phyloP scores from a whole-genome alignment of 1,139 yeast species.

The Suhomyces chickasaworum region DNA sequence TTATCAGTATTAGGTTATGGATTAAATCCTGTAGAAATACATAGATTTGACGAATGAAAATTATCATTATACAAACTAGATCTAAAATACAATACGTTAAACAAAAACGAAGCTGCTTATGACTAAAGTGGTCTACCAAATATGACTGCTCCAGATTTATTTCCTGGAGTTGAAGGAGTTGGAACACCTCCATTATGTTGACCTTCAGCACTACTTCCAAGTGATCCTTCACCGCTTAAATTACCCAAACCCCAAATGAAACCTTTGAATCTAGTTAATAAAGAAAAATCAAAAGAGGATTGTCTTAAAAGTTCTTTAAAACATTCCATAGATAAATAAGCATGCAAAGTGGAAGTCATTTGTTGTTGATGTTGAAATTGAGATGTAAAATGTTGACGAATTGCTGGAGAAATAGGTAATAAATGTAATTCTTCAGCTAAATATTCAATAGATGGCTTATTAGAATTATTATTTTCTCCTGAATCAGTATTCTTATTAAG shows the following conservation, averaged over 20 bases:
- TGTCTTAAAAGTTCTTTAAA: constrained; percentile 56
- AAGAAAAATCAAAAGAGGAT: constrained; percentile 39
- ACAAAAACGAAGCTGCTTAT: constrained; percentile 1
- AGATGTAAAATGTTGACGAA: constrained; percentile 46
- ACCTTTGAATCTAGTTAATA: constrained; percentile 45
- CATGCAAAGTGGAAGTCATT: constrained; percentile 51
- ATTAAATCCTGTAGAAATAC: constrained; percentile 2
- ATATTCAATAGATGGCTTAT: constrained; percentile 51
- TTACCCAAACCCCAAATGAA: constrained; percentile 55
- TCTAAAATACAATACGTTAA: constrained; percentile 11
- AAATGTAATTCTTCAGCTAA: constrained; percentile 62
- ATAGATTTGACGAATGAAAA: not conserved
- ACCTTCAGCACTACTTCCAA: constrained; percentile 14
- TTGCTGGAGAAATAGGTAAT: constrained; percentile 51
- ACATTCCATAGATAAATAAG: constrained; percentile 59
- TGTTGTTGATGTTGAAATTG: constrained; percentile 42
- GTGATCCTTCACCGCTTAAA: constrained; percentile 22
- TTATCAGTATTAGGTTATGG: constrained; percentile 8
- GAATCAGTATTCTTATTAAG: constrained; percentile 27
- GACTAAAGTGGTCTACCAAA: constrained; percentile 36
- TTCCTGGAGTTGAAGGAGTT: constrained; percentile 28
- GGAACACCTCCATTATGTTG: constrained; percentile 23
- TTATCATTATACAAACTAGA: constrained; percentile 5
- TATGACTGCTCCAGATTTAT: constrained; percentile 32
- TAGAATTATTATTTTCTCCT: constrained; percentile 24